Conservation (phyloP, 371 early-diverging fungal species). For the Saksenaea vasiformis region DNA sequence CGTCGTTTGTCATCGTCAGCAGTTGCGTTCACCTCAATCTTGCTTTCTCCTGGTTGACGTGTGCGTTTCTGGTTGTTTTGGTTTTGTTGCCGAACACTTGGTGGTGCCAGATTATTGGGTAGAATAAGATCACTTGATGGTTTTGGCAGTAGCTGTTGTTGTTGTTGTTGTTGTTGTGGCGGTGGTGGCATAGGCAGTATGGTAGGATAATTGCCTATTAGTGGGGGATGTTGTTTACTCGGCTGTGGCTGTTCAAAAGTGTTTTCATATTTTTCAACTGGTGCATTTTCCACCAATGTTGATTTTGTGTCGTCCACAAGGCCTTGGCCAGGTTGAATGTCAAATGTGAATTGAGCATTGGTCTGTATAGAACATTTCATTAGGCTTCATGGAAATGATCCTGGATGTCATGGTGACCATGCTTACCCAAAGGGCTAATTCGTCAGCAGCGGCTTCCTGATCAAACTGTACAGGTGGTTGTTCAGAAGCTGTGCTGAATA, state of each 20-base stretch:
- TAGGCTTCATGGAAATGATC: background rate
- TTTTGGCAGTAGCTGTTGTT: background rate
- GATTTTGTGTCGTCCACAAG: background rate
- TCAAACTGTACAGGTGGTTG: conserved; percentile 19
- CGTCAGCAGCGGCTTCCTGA: conserved; percentile 47
- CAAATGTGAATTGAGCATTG: conserved; percentile 7
- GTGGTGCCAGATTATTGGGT: background rate
- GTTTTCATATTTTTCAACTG: background rate
- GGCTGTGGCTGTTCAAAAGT: background rate
- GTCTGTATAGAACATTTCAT: background rate
- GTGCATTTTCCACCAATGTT: background rate
- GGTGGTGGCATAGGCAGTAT: background rate
- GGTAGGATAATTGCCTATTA: background rate
- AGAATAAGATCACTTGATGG: background rate
- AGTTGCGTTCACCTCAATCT: conserved; percentile 1
- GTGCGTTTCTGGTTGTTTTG: background rate
- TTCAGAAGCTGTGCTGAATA: background rate
- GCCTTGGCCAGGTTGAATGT: background rate
- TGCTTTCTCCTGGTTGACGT: background rate
- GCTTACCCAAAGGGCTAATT: conserved; percentile 20
- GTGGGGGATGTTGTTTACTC: background rate
- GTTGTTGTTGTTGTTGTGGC: background rate
- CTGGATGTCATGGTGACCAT: background rate
- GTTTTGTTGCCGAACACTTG: background rate
- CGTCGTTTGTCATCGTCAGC: conserved; percentile 80